A percentile compares a stretch with the other conserved stretches of the same genome.
phyloP scores from a whole-genome alignment of 2,329 filamentous ascomycete species.

The Periglandula ipomoeae region DNA sequence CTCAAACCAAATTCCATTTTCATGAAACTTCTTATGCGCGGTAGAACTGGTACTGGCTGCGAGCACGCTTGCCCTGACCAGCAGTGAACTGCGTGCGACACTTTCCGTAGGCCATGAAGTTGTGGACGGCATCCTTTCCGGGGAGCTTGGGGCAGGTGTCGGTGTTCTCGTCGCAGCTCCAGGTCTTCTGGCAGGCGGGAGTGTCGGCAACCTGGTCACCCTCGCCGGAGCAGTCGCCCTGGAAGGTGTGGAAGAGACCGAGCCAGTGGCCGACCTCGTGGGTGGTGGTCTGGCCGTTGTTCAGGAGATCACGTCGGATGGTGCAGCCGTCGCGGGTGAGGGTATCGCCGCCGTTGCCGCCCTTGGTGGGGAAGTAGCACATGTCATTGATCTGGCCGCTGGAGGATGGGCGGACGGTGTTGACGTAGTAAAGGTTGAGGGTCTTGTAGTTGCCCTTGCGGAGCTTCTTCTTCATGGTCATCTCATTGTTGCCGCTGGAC shows the following conservation, averaged over 20 bases:
- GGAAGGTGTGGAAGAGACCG: constrained; percentile 33
- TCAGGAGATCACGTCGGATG: constrained; percentile 10
- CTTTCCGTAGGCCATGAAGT: constrained; percentile 18
- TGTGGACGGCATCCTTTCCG: constrained; percentile 18
- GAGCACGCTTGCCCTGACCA: background rate
- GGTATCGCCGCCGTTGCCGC: constrained; percentile 13
- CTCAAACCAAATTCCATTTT: background rate
- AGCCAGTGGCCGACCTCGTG: constrained; percentile 38
- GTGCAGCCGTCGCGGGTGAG: constrained; percentile 12
- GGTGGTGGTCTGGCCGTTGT: constrained; percentile 12
- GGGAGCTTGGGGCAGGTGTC: constrained; percentile 18
- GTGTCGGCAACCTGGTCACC: constrained; percentile 31
- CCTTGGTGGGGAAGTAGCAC: background rate
- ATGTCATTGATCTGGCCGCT: background rate
- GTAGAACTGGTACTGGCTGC: background rate
- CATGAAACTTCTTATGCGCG: background rate
- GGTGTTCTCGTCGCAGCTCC: constrained; percentile 21
- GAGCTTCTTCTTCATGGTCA: constrained; percentile 13
- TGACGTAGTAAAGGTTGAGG: constrained; percentile 33
- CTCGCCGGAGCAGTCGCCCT: constrained; percentile 21
- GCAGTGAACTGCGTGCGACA: constrained; percentile 2
- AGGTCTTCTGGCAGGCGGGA: constrained; percentile 19
- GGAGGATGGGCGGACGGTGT: constrained; percentile 11
- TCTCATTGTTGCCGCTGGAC: background rate
- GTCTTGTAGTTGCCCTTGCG: constrained; percentile 27